Percentiles rank a stretch among this genome's conserved stretches.
These are phyloP conservation scores for Erigeron canadensis DNA, from an alignment of 129 eudicot species.

Conservation along the genomic window DNA sequence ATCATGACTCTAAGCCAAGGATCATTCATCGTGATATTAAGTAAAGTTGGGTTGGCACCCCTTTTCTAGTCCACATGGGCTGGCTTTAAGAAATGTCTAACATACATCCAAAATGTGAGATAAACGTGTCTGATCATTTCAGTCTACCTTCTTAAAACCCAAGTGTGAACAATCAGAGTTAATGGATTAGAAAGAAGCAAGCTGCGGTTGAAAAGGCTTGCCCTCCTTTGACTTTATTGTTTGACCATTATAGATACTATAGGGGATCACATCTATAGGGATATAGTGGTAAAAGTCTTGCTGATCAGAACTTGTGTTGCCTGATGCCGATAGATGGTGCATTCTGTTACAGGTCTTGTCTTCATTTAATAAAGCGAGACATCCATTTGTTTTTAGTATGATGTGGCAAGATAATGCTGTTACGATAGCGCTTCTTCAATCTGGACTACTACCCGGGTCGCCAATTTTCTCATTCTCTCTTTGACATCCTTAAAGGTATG, in stretches of 20 bases:
- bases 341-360: conserved; percentile 48
- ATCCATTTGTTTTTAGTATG: conserved; percentile 56
- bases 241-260: conserved; percentile 16
- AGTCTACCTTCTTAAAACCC: conserved; percentile 23
- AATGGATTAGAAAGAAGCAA: conserved; percentile 52
- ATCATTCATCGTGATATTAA: conserved; percentile 95
- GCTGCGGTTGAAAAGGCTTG: conserved; percentile 57
- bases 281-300: conserved; percentile 51
- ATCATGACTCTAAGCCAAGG: conserved; percentile 93
- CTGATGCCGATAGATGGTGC: conserved; percentile 41
- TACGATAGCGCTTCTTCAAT: too few species aligned
- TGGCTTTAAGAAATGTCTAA: too few species aligned
- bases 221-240: conserved; percentile 32
- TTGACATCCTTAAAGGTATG: too few species aligned
- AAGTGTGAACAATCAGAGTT: conserved; percentile 29
- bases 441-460: too few species aligned
- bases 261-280: conserved; percentile 35
- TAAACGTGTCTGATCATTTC: conserved; percentile 68
- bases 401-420: conserved; percentile 65
- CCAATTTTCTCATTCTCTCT: too few species aligned
- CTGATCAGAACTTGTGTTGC: conserved; percentile 51
- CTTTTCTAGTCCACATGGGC: too few species aligned
- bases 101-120: too few species aligned
- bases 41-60: too few species aligned
- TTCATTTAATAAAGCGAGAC: conserved; percentile 31